Evolutionary conservation across 352 stramenopile species (phyloP), one percentile per base, ranked within the genome.

Genomic region (Phytophthora pluvialis): DNA sequence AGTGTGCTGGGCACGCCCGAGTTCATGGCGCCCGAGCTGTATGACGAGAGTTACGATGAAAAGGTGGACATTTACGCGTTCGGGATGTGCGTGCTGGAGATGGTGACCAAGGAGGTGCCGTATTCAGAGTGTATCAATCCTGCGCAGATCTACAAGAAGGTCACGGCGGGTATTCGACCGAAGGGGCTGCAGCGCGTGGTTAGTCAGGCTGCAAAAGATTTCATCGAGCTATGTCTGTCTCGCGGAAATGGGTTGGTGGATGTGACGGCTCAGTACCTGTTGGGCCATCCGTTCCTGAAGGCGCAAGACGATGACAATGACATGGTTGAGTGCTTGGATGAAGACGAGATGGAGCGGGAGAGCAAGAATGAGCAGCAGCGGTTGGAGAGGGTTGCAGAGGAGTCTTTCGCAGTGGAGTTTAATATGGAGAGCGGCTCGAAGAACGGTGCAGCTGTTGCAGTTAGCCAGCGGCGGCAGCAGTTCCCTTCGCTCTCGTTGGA

Each of bases 1-100:
- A 98, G 92, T 77, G 97, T 99, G 33, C 78, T 99, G 6, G 98
- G 98, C 7, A 99, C 98, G 53, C 98, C 98, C 5, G 98, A 99
- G 74, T 99, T 99, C 69, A 99, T 99, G 98, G 97, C 98, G 2
- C 98, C 98, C 0, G 98, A 99, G 70, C 84, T 99, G 28, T 99
- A 99, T 72, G 97, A 99, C 53, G 97, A 99, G 72, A 96, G 80
- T 50, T 99, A 99, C 72, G 94, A 99, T 60, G 96, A 99, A 70
- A 99, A 99, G 68, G 95, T 95, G 26, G 86, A 97, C 49, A 90
- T 99, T 58, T 99, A 99, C 70, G 97, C 98, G 15, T 99, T 99
- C 80, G 98, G 97, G 28, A 99, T 99, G 97, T 99, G 97, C 70
- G 90, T 99, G 36, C 76, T 99, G 32, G 98, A 99, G 82, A 99